Conservation (phyloP, 1,139 yeast genomes). For the Saccharomyces hybrid region DNA sequence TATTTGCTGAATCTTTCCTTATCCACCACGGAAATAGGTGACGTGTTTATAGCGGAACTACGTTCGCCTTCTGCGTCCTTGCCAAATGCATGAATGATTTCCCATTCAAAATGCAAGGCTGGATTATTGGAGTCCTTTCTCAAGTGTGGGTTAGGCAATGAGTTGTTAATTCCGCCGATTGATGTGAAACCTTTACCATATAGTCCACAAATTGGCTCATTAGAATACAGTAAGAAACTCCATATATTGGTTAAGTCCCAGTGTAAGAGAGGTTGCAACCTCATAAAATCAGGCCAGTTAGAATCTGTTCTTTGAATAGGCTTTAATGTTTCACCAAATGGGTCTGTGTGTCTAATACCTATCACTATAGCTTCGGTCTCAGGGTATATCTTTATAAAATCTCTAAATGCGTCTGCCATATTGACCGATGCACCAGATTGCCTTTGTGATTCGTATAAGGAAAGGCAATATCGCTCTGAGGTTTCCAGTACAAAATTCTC, state of each 20-base stretch:
- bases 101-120: slow-evolving; percentile 22
- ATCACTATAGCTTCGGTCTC: slow-evolving; percentile 28
- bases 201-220: slow-evolving; percentile 30
- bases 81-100: slow-evolving; percentile 16
- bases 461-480: slow-evolving; percentile 22
- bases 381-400: slow-evolving; percentile 19
- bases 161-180: slow-evolving; percentile 24
- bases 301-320: slow-evolving; percentile 30
- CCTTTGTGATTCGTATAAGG: slow-evolving; percentile 24
- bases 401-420: slow-evolving; percentile 28
- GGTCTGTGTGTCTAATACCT: slow-evolving; percentile 31
- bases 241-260: slow-evolving; percentile 30
- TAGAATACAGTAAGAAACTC: slow-evolving; percentile 29
- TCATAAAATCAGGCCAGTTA: slow-evolving; percentile 29
- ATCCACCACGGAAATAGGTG: slow-evolving; percentile 1
- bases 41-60: neutral
- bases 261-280: slow-evolving; percentile 31
- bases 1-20: slow-evolving; percentile 2
- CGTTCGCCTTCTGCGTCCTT: neutral
- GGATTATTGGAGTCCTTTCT: slow-evolving; percentile 3
- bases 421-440: slow-evolving; percentile 9
- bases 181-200: slow-evolving; percentile 31
- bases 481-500: slow-evolving; percentile 24
- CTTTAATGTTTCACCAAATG: slow-evolving; percentile 23
- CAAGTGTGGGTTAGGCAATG: slow-evolving; percentile 29